Evolutionary conservation across 2,329 filamentous ascomycete species (phyloP).

Genomic region (Sphaerulina musiva): DNA sequence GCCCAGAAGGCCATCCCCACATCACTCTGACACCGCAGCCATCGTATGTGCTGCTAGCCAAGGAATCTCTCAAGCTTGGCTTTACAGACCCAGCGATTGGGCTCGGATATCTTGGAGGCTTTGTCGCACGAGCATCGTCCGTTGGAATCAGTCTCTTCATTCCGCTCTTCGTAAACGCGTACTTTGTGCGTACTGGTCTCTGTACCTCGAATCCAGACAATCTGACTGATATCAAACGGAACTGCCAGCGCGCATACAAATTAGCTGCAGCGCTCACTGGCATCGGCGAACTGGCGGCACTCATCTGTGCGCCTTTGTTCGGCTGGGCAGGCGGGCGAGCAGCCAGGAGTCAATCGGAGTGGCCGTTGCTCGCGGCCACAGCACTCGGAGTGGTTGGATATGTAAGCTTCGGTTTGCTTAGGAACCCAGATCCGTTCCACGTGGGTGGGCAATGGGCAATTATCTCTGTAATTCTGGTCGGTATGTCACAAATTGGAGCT

Average conservation of each 20-base stretch:
- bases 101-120: slow-evolving; percentile 85
- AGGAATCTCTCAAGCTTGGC: slow-evolving; percentile 51
- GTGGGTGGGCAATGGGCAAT: slow-evolving; percentile 54
- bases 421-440: slow-evolving; percentile 64
- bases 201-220: slow-evolving; percentile 52
- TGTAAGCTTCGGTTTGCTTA: slow-evolving; percentile 63
- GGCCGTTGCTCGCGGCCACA: slow-evolving; percentile 67
- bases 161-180: slow-evolving; percentile 85
- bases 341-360: slow-evolving; percentile 48
- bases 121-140: slow-evolving; percentile 88
- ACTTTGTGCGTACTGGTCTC: slow-evolving; percentile 73
- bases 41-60: slow-evolving; percentile 46
- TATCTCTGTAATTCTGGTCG: slow-evolving; percentile 69
- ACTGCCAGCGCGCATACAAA: slow-evolving; percentile 80
- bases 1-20: slow-evolving; percentile 24
- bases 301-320: slow-evolving; percentile 79
- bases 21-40: slow-evolving; percentile 43
- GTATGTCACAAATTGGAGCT: slow-evolving; percentile 88
- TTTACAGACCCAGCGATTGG: slow-evolving; percentile 71
- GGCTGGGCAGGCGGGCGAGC: slow-evolving; percentile 73
- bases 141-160: slow-evolving; percentile 95
- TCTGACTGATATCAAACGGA: slow-evolving; percentile 64
- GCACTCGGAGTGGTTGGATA: slow-evolving; percentile 73
- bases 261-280: slow-evolving; percentile 82
- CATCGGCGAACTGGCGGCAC: slow-evolving; percentile 76